Evolutionary conservation across 257 asterid genomes (phyloP).

Genomic region (Nicotiana obtusifolia): DNA sequence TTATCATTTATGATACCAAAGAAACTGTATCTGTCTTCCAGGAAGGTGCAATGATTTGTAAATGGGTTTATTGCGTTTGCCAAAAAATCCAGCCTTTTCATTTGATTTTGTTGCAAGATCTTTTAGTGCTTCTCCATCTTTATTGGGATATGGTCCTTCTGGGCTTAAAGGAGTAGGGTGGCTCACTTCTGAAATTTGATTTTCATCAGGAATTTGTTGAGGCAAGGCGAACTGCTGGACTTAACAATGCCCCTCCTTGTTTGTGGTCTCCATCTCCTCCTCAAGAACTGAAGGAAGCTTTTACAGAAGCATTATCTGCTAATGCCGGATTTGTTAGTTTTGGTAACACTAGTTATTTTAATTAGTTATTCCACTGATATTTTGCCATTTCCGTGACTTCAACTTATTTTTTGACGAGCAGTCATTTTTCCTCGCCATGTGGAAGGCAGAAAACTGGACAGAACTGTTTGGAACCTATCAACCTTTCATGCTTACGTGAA

Average conservation of each 20-base stretch:
- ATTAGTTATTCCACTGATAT: constrained; percentile 11
- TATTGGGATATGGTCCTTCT: neutral
- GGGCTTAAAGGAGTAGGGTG: neutral
- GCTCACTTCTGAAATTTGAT: neutral
- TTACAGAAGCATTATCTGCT: constrained; percentile 62
- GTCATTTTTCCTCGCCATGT: constrained; percentile 91
- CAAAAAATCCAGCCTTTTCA: neutral
- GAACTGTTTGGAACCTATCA: constrained; percentile 87
- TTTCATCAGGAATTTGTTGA: constrained; percentile 83
- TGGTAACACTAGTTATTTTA: constrained; percentile 40
- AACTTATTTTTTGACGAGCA: constrained; percentile 25
- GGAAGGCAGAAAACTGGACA: constrained; percentile 91
- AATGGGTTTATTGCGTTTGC: neutral
- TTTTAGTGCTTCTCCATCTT: neutral
- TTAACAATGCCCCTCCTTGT: constrained; percentile 87
- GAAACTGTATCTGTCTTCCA: neutral
- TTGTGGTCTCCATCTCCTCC: constrained; percentile 90
- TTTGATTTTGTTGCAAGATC: neutral
- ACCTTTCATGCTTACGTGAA: constrained; percentile 96
- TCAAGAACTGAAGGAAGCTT: constrained; percentile 61
- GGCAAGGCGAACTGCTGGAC: constrained; percentile 85
- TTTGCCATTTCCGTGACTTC: constrained; percentile 8
- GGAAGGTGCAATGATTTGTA: constrained; percentile 2
- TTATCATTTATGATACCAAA: neutral
- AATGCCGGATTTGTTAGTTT: constrained; percentile 96